A percentile compares a stretch with the other conserved stretches of the same genome.
phyloP scores from a whole-genome alignment of 2,329 filamentous ascomycete species.

The Diaporthe aspalathi region DNA sequence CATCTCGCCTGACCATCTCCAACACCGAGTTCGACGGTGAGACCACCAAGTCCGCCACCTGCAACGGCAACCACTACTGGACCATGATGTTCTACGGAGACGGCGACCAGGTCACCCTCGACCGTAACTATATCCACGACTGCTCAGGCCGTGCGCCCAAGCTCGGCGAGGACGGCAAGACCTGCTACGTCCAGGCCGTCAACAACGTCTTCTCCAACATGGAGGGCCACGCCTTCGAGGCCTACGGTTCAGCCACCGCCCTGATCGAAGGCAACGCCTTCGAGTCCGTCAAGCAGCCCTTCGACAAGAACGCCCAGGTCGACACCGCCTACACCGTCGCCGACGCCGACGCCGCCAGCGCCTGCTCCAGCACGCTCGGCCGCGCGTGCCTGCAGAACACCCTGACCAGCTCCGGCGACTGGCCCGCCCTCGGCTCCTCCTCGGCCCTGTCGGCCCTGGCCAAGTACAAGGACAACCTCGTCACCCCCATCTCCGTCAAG shows the following conservation, averaged over 20 bases:
- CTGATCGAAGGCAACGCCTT: constrained; percentile 69
- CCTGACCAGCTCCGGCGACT: constrained; percentile 41
- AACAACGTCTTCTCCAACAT: constrained; percentile 72
- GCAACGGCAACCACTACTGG: constrained; percentile 72
- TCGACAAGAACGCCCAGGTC: constrained; percentile 46
- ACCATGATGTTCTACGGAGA: constrained; percentile 66
- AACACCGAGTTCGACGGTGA: constrained; percentile 70
- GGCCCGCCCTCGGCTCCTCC: constrained; percentile 27
- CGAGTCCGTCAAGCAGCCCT: constrained; percentile 60
- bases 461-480: constrained; percentile 32
- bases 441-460: constrained; percentile 33
- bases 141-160: constrained; percentile 68
- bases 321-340: constrained; percentile 41
- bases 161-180: constrained; percentile 61
- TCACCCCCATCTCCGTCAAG: constrained; percentile 31
- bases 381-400: constrained; percentile 63
- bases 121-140: constrained; percentile 71
- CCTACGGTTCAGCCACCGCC: constrained; percentile 55
- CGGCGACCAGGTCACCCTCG: constrained; percentile 66
- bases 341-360: constrained; percentile 48
- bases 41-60: constrained; percentile 66
- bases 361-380: constrained; percentile 59
- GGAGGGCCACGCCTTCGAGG: constrained; percentile 67
- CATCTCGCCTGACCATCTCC: constrained; percentile 68
- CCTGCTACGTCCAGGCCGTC: constrained; percentile 64